phyloP scores from a whole-genome alignment of 352 stramenopile genomes.

The Phytopythium helicoides region DNA sequence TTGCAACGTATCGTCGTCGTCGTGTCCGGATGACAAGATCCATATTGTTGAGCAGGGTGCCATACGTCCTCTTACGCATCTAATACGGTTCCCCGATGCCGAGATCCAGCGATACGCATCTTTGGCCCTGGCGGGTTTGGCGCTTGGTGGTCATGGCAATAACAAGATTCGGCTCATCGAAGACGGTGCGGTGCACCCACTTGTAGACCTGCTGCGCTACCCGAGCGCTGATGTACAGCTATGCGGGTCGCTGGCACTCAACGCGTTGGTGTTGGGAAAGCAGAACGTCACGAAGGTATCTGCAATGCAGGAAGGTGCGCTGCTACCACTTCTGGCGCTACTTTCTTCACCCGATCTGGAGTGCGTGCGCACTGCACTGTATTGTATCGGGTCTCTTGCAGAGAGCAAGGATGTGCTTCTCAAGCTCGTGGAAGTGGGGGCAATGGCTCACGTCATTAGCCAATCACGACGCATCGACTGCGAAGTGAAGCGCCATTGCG shows the following conservation, averaged over 20 bases:
- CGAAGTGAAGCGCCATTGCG: slow-evolving; percentile 91
- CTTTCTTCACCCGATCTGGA: slow-evolving; percentile 86
- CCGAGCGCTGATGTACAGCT: slow-evolving; percentile 93
- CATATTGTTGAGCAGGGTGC: slow-evolving; percentile 90
- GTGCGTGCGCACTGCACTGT: slow-evolving; percentile 88
- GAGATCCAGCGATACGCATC: slow-evolving; percentile 95
- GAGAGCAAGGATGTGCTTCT: slow-evolving; percentile 92
- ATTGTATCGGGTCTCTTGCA: slow-evolving; percentile 91
- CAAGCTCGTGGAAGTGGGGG: slow-evolving; percentile 89
- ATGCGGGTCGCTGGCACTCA: slow-evolving; percentile 91
- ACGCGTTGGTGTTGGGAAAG: slow-evolving; percentile 87
- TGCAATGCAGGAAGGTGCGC: slow-evolving; percentile 88
- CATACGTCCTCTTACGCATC: slow-evolving; percentile 92
- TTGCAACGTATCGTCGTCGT: slow-evolving; percentile 87
- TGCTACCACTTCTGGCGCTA: slow-evolving; percentile 89
- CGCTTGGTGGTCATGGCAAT: slow-evolving; percentile 89
- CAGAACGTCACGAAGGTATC: slow-evolving; percentile 85
- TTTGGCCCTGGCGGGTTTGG: slow-evolving; percentile 90
- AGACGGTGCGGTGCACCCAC: slow-evolving; percentile 88
- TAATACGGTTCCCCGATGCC: slow-evolving; percentile 93
- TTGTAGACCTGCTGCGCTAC: slow-evolving; percentile 93
- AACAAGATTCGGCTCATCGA: slow-evolving; percentile 94
- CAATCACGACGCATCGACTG: slow-evolving; percentile 85
- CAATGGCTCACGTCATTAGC: slow-evolving; percentile 77
- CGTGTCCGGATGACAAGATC: slow-evolving; percentile 79